These are phyloP conservation scores for Aspergillus campestris DNA, from an alignment of 495 filamentous ascomycete genomes.

Conservation along the genomic window DNA sequence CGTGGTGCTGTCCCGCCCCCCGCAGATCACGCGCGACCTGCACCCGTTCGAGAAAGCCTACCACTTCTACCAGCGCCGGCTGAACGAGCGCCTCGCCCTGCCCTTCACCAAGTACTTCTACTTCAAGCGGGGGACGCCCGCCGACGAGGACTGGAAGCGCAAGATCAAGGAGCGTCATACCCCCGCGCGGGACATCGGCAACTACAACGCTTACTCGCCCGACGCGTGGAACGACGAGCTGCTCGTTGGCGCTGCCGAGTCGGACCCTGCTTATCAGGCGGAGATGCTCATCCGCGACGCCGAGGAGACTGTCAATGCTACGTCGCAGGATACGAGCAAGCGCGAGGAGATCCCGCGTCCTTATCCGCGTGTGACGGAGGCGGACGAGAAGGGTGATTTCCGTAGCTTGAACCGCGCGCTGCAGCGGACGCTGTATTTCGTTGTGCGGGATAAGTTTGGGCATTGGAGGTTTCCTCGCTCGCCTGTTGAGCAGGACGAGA, in stretches of 20 bases:
- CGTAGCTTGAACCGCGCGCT: constrained; percentile 70
- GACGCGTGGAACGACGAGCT: constrained; percentile 91
- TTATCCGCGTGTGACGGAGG: constrained; percentile 62
- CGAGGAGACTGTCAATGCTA: constrained; percentile 56
- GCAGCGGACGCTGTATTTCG: constrained; percentile 73
- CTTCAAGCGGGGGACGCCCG: constrained; percentile 83
- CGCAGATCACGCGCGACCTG: constrained; percentile 73
- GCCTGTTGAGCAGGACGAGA: constrained; percentile 58
- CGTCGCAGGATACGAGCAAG: constrained; percentile 53
- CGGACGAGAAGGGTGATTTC: constrained; percentile 65
- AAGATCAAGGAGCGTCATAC: constrained; percentile 70
- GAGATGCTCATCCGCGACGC: constrained; percentile 68
- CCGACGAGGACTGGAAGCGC: constrained; percentile 82
- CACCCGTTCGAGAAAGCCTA: constrained; percentile 84
- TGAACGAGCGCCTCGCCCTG: constrained; percentile 85
- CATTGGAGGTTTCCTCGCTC: constrained; percentile 75
- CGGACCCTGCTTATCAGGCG: constrained; percentile 50
- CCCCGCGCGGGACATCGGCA: constrained; percentile 72
- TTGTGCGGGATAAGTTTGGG: constrained; percentile 60
- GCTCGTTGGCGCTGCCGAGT: constrained; percentile 57
- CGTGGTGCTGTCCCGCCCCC: constrained; percentile 80
- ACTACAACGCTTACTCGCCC: constrained; percentile 71
- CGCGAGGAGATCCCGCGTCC: constrained; percentile 66
- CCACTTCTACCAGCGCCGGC: constrained; percentile 92
- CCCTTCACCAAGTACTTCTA: constrained; percentile 93